Conservation (phyloP, 2,329 filamentous ascomycete species). For the Trichothecium roseum region DNA sequence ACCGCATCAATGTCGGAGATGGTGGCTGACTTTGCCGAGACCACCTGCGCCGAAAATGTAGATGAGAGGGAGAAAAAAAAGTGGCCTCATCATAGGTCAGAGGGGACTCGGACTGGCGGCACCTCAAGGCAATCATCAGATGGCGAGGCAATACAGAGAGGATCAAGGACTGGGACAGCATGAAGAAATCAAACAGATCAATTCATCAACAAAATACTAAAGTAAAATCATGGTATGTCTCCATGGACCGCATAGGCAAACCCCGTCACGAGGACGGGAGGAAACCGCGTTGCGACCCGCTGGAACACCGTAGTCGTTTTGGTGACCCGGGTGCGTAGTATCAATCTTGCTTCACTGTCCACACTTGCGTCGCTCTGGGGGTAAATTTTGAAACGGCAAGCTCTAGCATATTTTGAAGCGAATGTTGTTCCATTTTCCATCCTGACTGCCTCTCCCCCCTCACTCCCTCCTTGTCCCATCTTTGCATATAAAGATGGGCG, state of each 20-base stretch:
- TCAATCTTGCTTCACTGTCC: slow-evolving; percentile 59
- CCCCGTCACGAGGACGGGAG: slow-evolving; percentile 11
- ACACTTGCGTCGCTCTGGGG: slow-evolving; percentile 53
- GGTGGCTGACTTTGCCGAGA: not conserved
- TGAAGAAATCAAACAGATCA: no score
- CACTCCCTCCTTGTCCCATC: no score
- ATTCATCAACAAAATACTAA: slow-evolving; percentile 1
- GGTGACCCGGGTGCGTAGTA: slow-evolving; percentile 18
- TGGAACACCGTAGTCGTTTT: slow-evolving; percentile 14
- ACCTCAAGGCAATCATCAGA: no score
- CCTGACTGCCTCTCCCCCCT: no score
- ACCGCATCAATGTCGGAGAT: no score
- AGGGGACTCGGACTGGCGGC: no score
- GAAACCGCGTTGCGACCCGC: slow-evolving; percentile 18
- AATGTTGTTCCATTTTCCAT: no score
- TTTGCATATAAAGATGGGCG: no score
- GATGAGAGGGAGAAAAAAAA: not conserved
- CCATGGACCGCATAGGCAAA: slow-evolving; percentile 23
- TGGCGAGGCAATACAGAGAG: no score
- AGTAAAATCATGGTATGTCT: slow-evolving; percentile 16
- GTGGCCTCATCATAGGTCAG: no score
- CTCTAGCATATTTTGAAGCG: slow-evolving; percentile 58
- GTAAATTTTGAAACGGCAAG: slow-evolving; percentile 47
- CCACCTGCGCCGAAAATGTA: not conserved
- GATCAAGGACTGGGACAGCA: no score